Percentiles rank a stretch among this genome's conserved stretches.
These are phyloP conservation scores for Megacollybia marginata DNA, from an alignment of 768 basidiomycete species.

Conservation along the genomic window DNA sequence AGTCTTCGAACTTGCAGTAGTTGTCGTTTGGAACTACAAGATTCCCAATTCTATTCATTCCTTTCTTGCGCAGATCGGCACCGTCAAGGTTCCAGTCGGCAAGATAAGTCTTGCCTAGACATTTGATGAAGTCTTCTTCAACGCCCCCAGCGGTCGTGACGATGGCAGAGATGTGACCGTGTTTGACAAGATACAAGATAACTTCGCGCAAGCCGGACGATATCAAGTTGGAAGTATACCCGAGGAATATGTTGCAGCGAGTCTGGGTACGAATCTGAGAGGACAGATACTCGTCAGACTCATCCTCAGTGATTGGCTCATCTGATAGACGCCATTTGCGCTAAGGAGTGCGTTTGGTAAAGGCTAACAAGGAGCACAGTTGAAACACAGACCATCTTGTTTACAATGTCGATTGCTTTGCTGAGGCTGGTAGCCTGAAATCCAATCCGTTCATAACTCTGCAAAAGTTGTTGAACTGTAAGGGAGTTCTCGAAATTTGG, in stretches of 20 bases:
- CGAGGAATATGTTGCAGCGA: constrained; percentile 86
- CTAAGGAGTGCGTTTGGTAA: constrained; percentile 29
- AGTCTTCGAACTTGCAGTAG: constrained; percentile 99
- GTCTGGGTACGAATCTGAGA: constrained; percentile 59
- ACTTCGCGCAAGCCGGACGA: constrained; percentile 95
- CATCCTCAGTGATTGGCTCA: constrained; percentile 66
- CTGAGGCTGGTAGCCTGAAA: constrained; percentile 96
- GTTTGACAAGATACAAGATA: constrained; percentile 86
- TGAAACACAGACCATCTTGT: constrained; percentile 71
- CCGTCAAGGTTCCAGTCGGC: constrained; percentile 92
- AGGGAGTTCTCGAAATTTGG: constrained; percentile 75
- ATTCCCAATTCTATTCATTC: constrained; percentile 98
- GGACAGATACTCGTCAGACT: constrained; percentile 56
- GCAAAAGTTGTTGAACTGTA: constrained; percentile 62
- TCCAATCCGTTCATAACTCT: constrained; percentile 83
- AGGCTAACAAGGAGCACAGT: constrained; percentile 4
- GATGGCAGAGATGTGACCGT: constrained; percentile 81
- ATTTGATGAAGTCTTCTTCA: constrained; percentile 99
- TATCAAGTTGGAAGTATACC: constrained; percentile 97
- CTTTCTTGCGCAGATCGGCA: constrained; percentile 74
- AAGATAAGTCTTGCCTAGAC: constrained; percentile 92
- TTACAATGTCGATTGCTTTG: constrained; percentile 81
- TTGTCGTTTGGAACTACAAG: constrained; percentile 96
- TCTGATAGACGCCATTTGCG: constrained; percentile 86
- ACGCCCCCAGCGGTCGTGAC: constrained; percentile 98